phyloP scores from a whole-genome alignment of 768 basidiomycete genomes.

The Tephrocybe rancida region DNA sequence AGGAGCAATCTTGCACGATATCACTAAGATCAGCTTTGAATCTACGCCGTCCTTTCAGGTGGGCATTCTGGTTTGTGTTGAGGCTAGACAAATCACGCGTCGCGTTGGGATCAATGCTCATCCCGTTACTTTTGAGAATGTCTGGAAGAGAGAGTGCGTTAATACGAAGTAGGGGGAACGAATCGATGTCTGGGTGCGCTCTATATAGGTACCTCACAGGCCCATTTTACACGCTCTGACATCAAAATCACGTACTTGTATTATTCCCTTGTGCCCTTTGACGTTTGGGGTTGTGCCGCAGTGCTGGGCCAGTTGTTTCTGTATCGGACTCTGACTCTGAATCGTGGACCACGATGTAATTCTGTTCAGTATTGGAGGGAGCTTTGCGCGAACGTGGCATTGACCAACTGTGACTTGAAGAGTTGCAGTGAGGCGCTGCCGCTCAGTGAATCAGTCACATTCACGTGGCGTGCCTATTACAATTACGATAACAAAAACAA shows the following conservation, averaged over 20 bases:
- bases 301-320: neutral
- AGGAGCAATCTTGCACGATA: constrained; percentile 36
- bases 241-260: neutral
- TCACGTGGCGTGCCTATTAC: no score
- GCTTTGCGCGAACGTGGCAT: neutral
- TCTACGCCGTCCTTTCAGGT: constrained; percentile 57
- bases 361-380: neutral
- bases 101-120: constrained; percentile 6
- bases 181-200: neutral
- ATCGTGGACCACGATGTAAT: neutral
- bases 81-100: neutral
- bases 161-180: neutral
- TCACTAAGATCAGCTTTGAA: constrained; percentile 61
- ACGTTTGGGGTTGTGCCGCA: neutral
- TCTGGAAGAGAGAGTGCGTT: neutral
- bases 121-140: constrained; percentile 4
- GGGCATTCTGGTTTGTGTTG: constrained; percentile 34
- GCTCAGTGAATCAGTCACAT: no score
- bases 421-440: no score
- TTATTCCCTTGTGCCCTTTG: neutral
- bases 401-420: no score
- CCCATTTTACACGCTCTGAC: neutral
- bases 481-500: no score
- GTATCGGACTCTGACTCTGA: neutral
- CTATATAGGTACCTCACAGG: neutral